phyloP scores from a whole-genome alignment of 1,139 yeast genomes.

The Pichia sp. region DNA sequence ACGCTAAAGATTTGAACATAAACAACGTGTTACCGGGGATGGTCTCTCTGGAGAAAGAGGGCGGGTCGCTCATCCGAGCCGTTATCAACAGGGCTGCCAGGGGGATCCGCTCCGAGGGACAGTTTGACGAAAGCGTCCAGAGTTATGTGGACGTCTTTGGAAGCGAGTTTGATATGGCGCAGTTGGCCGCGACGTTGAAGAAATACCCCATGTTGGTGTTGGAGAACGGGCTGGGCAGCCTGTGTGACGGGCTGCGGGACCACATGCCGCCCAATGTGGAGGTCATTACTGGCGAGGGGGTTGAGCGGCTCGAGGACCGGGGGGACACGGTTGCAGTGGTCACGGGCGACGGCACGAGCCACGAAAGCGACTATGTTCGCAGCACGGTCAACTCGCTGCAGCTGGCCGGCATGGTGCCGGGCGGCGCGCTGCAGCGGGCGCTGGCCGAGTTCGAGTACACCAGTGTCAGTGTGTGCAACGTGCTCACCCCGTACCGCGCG shows the following conservation, averaged over 20 bases:
- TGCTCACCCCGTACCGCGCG: conserved; percentile 44
- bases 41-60: conserved; percentile 48
- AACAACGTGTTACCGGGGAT: conserved; percentile 48
- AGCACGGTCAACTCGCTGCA: conserved; percentile 43
- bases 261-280: conserved; percentile 38
- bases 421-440: conserved; percentile 20
- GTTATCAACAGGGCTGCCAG: too few species aligned
- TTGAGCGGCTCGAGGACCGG: conserved; percentile 8
- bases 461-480: conserved; percentile 54
- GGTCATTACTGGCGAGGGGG: conserved; percentile 27
- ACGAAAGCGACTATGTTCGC: conserved; percentile 48
- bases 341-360: conserved; percentile 21
- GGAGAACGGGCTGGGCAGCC: conserved; percentile 44
- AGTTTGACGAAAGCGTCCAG: conserved; percentile 15
- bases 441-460: conserved; percentile 39
- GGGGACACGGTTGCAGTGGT: conserved; percentile 12
- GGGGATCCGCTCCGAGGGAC: too few species aligned
- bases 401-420: conserved; percentile 14
- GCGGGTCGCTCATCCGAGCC: conserved; percentile 47
- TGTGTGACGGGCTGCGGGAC: conserved; percentile 36
- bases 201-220: conserved; percentile 41
- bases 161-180: conserved; percentile 34
- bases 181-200: conserved; percentile 35
- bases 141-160: conserved; percentile 31
- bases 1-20: conserved; percentile 59